Conservation (phyloP, 805 yeast species). For the Saturnispora bothae region DNA sequence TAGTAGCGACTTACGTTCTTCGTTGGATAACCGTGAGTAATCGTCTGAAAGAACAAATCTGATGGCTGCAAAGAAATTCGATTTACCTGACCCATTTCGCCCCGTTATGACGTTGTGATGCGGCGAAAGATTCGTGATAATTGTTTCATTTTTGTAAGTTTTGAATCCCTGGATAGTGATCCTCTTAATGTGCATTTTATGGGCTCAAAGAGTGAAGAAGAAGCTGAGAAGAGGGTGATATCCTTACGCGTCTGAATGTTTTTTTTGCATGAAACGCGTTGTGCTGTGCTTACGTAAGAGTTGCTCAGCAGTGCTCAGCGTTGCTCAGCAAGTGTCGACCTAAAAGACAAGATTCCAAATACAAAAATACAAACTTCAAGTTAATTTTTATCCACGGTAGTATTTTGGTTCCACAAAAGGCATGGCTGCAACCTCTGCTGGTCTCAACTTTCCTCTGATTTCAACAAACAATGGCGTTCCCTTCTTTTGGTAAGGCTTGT, state of each 20-base stretch:
- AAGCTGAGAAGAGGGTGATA: neutral
- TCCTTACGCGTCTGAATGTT: neutral
- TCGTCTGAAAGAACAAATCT: slow-evolving; percentile 88
- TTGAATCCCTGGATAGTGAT: slow-evolving; percentile 87
- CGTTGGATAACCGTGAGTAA: slow-evolving; percentile 71
- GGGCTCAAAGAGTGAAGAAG: neutral
- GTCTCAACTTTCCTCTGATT: slow-evolving; percentile 74
- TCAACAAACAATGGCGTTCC: slow-evolving; percentile 67
- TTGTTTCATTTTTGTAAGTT: slow-evolving; percentile 78
- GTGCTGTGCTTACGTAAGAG: neutral
- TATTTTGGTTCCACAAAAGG: slow-evolving; percentile 77
- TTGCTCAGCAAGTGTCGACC: no score
- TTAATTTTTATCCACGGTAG: slow-evolving; percentile 39
- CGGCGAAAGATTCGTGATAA: slow-evolving; percentile 67
- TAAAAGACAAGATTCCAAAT: no score
- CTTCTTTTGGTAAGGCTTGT: slow-evolving; percentile 57
- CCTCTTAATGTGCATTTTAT: slow-evolving; percentile 15
- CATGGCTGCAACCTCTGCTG: slow-evolving; percentile 66
- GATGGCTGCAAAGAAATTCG: slow-evolving; percentile 91
- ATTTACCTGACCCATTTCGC: slow-evolving; percentile 93
- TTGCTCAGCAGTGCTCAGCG: neutral
- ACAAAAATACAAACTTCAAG: no score
- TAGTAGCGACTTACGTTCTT: slow-evolving; percentile 76
- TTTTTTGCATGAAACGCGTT: slow-evolving; percentile 3
- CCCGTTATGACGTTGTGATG: slow-evolving; percentile 83